phyloP scores from a whole-genome alignment of 2,329 filamentous ascomycete species.

The Aspergillus fumigatiaffinis region DNA sequence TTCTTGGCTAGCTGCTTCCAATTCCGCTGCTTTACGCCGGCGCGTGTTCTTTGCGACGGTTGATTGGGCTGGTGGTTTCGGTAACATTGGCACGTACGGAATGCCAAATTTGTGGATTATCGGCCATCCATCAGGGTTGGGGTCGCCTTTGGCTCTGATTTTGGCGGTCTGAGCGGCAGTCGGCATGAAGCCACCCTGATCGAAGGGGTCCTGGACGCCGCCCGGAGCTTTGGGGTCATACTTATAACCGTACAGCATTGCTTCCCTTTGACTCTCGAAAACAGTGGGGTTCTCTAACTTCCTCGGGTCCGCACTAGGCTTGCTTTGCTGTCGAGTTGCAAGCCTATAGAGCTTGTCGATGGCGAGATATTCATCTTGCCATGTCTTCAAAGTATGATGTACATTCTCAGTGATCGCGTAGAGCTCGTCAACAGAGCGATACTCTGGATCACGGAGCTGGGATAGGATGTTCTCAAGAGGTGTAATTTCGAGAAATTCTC shows the following conservation, averaged over 20 bases:
- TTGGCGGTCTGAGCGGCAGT: conserved; percentile 41
- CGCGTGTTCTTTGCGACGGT: conserved; percentile 28
- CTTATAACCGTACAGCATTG: conserved; percentile 57
- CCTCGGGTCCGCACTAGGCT: conserved; percentile 48
- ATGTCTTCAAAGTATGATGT: conserved; percentile 48
- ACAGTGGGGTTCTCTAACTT: conserved; percentile 48
- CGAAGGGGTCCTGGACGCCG: conserved; percentile 55
- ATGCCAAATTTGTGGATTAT: conserved; percentile 34
- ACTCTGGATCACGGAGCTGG: conserved; percentile 34
- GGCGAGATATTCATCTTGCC: conserved; percentile 58
- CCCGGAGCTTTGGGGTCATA: conserved; percentile 49
- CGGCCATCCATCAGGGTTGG: conserved; percentile 42
- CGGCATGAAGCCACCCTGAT: conserved; percentile 48
- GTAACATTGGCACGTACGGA: conserved; percentile 34
- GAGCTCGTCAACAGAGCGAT: conserved; percentile 49
- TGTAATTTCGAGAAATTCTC: conserved; percentile 37
- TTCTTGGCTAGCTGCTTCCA: conserved; percentile 26
- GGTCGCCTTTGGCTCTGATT: conserved; percentile 33
- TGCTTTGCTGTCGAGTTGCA: conserved; percentile 46
- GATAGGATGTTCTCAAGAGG: conserved; percentile 33
- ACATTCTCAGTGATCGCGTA: conserved; percentile 54
- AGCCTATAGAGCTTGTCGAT: conserved; percentile 48
- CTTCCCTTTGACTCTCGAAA: conserved; percentile 59
- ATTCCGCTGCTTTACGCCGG: conserved; percentile 36
- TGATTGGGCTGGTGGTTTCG: conserved; percentile 28